phyloP scores from a whole-genome alignment of 345 rosid species.

The Bruguiera sexangula region DNA sequence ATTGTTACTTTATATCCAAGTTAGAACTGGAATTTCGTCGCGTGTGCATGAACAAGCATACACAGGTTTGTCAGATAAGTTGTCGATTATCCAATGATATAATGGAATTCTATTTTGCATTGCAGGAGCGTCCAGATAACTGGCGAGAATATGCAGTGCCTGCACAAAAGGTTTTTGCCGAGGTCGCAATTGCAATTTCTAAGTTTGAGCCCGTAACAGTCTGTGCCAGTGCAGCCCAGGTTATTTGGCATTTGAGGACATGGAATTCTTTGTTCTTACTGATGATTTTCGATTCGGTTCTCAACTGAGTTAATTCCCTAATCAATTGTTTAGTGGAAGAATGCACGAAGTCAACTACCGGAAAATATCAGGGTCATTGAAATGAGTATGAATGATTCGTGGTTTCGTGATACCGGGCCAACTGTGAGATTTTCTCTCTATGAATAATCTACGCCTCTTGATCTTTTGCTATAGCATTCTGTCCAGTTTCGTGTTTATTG shows the following conservation, averaged over 20 bases:
- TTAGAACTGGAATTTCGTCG: no score
- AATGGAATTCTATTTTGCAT: not conserved
- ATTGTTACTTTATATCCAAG: no score
- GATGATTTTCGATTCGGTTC: conserved; percentile 4
- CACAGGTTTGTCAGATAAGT: not conserved
- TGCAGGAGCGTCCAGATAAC: conserved; percentile 89
- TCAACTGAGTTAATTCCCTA: not conserved
- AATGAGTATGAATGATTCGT: conserved; percentile 93
- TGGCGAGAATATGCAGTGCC: conserved; percentile 70
- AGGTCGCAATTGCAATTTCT: conserved; percentile 75
- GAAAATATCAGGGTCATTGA: conserved; percentile 70
- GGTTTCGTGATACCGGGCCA: conserved; percentile 97
- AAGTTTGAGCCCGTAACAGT: conserved; percentile 79
- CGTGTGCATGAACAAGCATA: not conserved
- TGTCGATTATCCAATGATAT: not conserved
- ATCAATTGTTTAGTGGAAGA: conserved; percentile 59
- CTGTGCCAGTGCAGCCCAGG: conserved; percentile 89
- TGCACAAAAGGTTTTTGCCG: conserved; percentile 54
- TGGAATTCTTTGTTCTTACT: conserved; percentile 4
- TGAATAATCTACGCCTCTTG: no score
- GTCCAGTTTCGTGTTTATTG: not conserved
- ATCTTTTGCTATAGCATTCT: no score
- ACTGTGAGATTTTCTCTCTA: conserved; percentile 49
- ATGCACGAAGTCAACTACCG: conserved; percentile 74
- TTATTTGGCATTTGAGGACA: conserved; percentile 24